A percentile compares a stretch with the other conserved stretches of the same genome.
These are phyloP conservation scores for Wickerhamiella kurtzmanii DNA, from an alignment of 805 yeast species.

Conservation along the genomic window DNA sequence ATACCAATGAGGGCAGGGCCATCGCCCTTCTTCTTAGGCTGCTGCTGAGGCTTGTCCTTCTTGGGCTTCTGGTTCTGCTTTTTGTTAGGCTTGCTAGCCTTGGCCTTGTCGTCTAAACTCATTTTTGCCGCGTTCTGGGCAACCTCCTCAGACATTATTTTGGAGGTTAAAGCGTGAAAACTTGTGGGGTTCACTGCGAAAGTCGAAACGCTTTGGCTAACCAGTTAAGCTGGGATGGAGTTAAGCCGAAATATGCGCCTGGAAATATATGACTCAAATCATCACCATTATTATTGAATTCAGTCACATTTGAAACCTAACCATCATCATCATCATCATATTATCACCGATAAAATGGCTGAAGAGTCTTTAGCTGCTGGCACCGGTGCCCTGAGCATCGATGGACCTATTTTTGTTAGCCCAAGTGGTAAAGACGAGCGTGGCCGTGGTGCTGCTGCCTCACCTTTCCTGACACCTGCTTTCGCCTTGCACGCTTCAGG, in stretches of 20 bases:
- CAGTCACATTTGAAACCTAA: background rate
- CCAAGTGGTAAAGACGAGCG: slow-evolving; percentile 40
- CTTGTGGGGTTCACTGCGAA: too few relatives aligned
- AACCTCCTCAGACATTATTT: background rate
- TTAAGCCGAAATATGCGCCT: too few relatives aligned
- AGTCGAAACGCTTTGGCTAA: too few relatives aligned
- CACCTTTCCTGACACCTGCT: slow-evolving; percentile 74
- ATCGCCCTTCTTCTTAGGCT: background rate
- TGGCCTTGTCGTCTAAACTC: slow-evolving; percentile 18
- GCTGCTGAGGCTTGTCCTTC: slow-evolving; percentile 29
- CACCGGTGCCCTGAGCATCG: slow-evolving; percentile 1
- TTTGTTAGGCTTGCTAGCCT: slow-evolving; percentile 73
- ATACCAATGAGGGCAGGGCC: slow-evolving; percentile 47
- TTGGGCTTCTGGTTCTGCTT: slow-evolving; percentile 61
- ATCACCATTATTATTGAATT: too few relatives aligned
- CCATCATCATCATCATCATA: too few relatives aligned
- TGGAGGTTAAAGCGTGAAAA: background rate
- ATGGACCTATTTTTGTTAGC: slow-evolving; percentile 40
- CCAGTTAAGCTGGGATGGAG: too few relatives aligned
- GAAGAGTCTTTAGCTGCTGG: slow-evolving; percentile 13
- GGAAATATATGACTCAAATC: too few relatives aligned
- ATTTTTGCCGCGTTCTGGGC: background rate
- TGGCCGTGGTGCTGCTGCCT: slow-evolving; percentile 47
- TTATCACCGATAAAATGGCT: slow-evolving; percentile 14
- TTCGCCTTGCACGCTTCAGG: slow-evolving; percentile 47